Percentiles rank a stretch among this genome's conserved stretches.
phyloP scores from a whole-genome alignment of 106 monocot genomes.

The Dendrobium nobile region DNA sequence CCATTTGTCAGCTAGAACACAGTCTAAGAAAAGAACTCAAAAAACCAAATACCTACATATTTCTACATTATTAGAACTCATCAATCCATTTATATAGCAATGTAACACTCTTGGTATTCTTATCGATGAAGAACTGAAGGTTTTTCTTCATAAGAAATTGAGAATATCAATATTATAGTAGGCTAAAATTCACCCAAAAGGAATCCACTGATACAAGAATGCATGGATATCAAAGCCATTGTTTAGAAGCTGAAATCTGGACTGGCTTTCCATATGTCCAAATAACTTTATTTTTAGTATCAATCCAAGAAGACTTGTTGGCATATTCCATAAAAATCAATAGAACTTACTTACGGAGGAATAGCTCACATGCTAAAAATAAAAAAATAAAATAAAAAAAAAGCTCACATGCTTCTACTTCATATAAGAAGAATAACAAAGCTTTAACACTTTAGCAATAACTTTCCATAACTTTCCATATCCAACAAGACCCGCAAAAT shows the following conservation, averaged over 20 bases:
- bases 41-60: neutral
- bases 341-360: too few relatives aligned
- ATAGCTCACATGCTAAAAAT: too few relatives aligned
- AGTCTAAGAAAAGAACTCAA: neutral
- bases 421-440: neutral
- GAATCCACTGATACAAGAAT: neutral
- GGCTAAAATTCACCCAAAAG: neutral
- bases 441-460: neutral
- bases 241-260: neutral
- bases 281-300: neutral
- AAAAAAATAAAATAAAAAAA: too few relatives aligned
- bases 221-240: neutral
- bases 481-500: neutral
- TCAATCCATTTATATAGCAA: neutral
- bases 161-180: neutral
- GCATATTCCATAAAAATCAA: neutral
- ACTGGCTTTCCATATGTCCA: neutral
- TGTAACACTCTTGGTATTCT: neutral
- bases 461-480: neutral
- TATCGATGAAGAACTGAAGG: neutral
- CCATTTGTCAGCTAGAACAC: neutral
- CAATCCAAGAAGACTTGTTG: neutral
- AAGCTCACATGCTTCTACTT: too few relatives aligned
- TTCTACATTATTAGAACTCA: neutral
- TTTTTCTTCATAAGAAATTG: neutral